These are phyloP conservation scores for Flaveria brownii DNA, from an alignment of 129 eudicot species.

Conservation along the genomic window DNA sequence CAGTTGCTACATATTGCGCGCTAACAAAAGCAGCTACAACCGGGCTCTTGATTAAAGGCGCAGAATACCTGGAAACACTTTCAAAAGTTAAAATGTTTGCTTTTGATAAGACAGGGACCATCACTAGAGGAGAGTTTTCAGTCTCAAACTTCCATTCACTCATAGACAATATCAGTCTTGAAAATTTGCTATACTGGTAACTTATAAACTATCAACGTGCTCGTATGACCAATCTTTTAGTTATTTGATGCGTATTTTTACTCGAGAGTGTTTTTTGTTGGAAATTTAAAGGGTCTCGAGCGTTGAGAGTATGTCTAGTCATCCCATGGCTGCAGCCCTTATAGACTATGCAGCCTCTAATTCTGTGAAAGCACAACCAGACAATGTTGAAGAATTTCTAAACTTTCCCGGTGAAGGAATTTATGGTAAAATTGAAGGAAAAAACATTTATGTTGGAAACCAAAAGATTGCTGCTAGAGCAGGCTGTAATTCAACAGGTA, in stretches of 20 bases:
- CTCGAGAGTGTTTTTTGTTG: not conserved
- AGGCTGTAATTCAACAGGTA: constrained; percentile 54
- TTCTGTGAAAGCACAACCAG: constrained; percentile 62
- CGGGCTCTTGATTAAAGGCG: constrained; percentile 89
- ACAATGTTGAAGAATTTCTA: constrained; percentile 63
- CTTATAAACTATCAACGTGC: constrained; percentile 17
- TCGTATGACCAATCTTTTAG: not conserved
- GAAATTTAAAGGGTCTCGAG: constrained; percentile 66
- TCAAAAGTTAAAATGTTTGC: constrained; percentile 66
- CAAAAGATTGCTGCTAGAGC: constrained; percentile 63
- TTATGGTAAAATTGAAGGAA: constrained; percentile 67
- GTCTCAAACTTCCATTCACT: constrained; percentile 58
- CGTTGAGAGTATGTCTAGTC: constrained; percentile 85
- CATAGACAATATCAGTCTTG: constrained; percentile 39
- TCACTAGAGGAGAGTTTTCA: constrained; percentile 82
- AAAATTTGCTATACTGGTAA: constrained; percentile 61
- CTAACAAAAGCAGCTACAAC: constrained; percentile 80
- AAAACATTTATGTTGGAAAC: constrained; percentile 71
- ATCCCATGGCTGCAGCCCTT: constrained; percentile 89
- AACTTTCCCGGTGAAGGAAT: constrained; percentile 96
- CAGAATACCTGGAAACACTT: constrained; percentile 81
- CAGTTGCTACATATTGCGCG: constrained; percentile 88
- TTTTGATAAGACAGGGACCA: constrained; percentile 93
- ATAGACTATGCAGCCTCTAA: constrained; percentile 55
- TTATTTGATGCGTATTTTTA: not conserved